These are phyloP conservation scores for Pseudogymnoascus sp. DNA, from an alignment of 2,329 filamentous ascomycete species.

Conservation along the genomic window DNA sequence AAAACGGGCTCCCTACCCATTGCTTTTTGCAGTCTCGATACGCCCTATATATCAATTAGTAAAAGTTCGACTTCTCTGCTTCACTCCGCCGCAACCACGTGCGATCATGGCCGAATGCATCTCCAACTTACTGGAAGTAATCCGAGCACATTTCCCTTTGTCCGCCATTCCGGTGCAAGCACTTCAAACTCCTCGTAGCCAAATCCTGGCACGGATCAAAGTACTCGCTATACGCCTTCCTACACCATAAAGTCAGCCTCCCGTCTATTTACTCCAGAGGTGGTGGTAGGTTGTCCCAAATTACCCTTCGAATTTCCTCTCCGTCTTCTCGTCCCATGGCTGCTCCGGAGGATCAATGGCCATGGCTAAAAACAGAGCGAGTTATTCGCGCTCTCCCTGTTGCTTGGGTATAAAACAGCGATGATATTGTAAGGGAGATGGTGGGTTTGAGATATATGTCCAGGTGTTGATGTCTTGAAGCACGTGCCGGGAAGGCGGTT, in stretches of 20 bases:
- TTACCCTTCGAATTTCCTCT: slow-evolving; percentile 59
- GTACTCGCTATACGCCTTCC: slow-evolving; percentile 83
- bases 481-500: not conserved
- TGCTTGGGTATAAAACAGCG: not conserved
- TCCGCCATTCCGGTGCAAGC: slow-evolving; percentile 79
- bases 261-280: not conserved
- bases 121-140: slow-evolving; percentile 81
- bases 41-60: slow-evolving; percentile 50
- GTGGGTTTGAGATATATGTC: not conserved
- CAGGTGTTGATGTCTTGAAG: not conserved
- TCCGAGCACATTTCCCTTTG: slow-evolving; percentile 87
- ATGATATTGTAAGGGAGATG: not conserved
- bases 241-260: slow-evolving; percentile 34
- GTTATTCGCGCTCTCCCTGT: not conserved
- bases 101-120: not conserved
- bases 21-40: slow-evolving; percentile 92
- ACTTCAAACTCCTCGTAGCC: slow-evolving; percentile 76
- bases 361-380: not conserved
- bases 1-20: slow-evolving; percentile 61
- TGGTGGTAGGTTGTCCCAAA: slow-evolving; percentile 21
- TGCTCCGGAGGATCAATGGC: not conserved
- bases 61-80: slow-evolving; percentile 1
- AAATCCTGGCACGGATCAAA: slow-evolving; percentile 95
- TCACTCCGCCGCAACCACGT: slow-evolving; percentile 18
- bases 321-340: slow-evolving; percentile 54